A percentile compares a stretch with the other conserved stretches of the same genome.
Evolutionary conservation across 164 flowering plant genomes (phyloP).

Genomic region (Protea cynaroides): DNA sequence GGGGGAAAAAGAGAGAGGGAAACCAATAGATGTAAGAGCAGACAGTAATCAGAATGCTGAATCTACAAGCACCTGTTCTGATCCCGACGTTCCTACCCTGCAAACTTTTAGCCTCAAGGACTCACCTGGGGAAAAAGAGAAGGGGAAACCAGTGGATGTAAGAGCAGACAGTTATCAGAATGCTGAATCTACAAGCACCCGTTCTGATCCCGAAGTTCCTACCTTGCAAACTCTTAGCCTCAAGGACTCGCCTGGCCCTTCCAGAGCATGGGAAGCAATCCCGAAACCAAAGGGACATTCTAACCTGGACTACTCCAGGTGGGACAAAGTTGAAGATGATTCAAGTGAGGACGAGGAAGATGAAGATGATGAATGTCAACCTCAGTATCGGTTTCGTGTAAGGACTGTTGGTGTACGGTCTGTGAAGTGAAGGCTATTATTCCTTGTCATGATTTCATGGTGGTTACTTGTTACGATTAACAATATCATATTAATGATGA

Average conservation of each 20-base stretch:
- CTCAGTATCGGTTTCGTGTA: conserved; percentile 82
- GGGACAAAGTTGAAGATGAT: conserved; percentile 83
- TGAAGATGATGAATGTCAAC: conserved; percentile 63
- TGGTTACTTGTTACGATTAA: conserved; percentile 1
- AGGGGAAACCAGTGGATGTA: conserved; percentile 8
- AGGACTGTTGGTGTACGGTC: conserved; percentile 67
- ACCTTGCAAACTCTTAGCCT: conserved; percentile 14
- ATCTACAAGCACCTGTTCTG: conserved; percentile 6
- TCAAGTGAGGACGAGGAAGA: conserved; percentile 75
- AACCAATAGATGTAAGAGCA: conserved; percentile 5
- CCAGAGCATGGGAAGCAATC: conserved; percentile 74
- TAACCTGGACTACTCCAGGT: conserved; percentile 76
- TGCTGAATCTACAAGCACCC: conserved; percentile 9
- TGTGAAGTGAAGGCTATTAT: conserved; percentile 43
- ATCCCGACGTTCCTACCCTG: conserved; percentile 13
- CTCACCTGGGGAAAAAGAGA: too few relatives aligned
- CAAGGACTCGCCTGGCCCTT: conserved; percentile 22
- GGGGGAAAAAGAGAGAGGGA: background rate
- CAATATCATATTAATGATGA: background rate
- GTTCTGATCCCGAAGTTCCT: conserved; percentile 11
- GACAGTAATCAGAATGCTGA: conserved; percentile 14
- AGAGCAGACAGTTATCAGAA: conserved; percentile 9
- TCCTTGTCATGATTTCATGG: background rate
- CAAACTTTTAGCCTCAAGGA: conserved; percentile 19
- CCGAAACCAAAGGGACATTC: conserved; percentile 92